Percentiles rank a stretch among this genome's conserved stretches.
Conservation (phyloP, 805 yeast species). For the Kluyveromyces nonfermentans region DNA sequence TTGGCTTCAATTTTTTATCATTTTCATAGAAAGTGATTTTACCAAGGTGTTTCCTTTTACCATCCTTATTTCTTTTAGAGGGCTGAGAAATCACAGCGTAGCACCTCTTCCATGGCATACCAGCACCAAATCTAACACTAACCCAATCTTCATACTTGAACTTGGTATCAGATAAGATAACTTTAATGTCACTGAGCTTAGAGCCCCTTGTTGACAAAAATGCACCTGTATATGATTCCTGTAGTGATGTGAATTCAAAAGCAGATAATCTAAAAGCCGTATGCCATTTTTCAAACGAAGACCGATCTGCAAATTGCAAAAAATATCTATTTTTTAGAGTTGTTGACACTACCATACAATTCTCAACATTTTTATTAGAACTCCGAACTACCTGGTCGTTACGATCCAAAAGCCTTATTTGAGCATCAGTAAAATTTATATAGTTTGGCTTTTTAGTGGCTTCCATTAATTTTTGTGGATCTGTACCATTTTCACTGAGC, state of each 20-base stretch:
- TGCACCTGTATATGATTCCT: conserved; percentile 96
- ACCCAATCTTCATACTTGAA: conserved; percentile 91
- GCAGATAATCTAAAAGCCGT: conserved; percentile 72
- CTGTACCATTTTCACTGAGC: conserved; percentile 39
- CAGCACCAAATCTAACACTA: conserved; percentile 88
- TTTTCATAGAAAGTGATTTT: conserved; percentile 71
- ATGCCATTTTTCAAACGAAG: conserved; percentile 66
- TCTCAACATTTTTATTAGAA: conserved; percentile 43
- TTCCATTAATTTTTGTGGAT: conserved; percentile 37
- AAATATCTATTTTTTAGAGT: conserved; percentile 83
- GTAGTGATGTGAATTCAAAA: conserved; percentile 74
- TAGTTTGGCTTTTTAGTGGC: conserved; percentile 74
- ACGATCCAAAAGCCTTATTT: conserved; percentile 59
- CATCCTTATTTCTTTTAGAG: conserved; percentile 30
- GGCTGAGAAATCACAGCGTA: conserved; percentile 82
- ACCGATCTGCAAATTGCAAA: conserved; percentile 62
- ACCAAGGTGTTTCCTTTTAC: conserved; percentile 39
- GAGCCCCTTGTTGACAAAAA: conserved; percentile 87
- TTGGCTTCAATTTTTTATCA: conserved; percentile 63
- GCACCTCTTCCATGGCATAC: conserved; percentile 96
- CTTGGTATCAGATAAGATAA: conserved; percentile 76
- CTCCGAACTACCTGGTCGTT: conserved; percentile 57
- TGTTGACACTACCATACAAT: conserved; percentile 83
- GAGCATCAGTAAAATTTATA: conserved; percentile 85
- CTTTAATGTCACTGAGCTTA: conserved; percentile 73